Base-by-base conservation (phyloP, 2,329 filamentous ascomycete species). In the Monilinia fructicola region DNA sequence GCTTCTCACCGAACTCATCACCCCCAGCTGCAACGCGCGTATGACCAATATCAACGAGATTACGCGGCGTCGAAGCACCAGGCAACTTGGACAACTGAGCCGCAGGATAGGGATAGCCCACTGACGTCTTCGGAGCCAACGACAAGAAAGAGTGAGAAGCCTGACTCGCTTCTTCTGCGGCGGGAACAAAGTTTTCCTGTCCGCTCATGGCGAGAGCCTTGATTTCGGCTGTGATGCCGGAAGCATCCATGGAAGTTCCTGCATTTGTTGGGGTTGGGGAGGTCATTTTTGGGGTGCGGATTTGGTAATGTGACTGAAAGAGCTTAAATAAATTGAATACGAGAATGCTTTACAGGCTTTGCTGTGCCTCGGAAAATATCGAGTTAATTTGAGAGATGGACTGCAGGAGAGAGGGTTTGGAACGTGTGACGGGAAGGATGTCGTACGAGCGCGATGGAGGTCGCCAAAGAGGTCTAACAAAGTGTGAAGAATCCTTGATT, bases 81-180 rank as follows among this genome's bases (percentile, higher is more conserved):
- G 48, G 7, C 4, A 35, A 9, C 23, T 58, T 42, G 40, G 23
- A 28, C 9, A 42, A 53, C 14, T 26, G 38, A n/a, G 61, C 55
- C 40, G 68, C 35, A 31, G 73, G 73, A 67, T 74, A 76, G 21
- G 73, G 73, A 67, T 74, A 76, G 21, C 71, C 70, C 31, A 69
- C 67, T 50, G 70, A 72, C 28, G 71, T 73, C 48, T 69, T 69
- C 53, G 73, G 74, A 10, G 73, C 73, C 23, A 76, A 67, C 26
- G 71, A 70, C 52, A 76, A 71, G 67, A 76, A 76, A 4, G 35
- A 40, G n/a, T 63, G 64, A 16, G 61, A 55, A 21, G 26, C 35
- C n/a, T 65, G 68, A 55, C 58, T 28, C 3, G 50, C 64, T 52
- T 66, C 67, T 55, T 72, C 70, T 40, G 69, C 66, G 14, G 69